These are phyloP conservation scores for Mucor velutinosus DNA, from an alignment of 371 early-diverging fungal species.

Conservation along the genomic window DNA sequence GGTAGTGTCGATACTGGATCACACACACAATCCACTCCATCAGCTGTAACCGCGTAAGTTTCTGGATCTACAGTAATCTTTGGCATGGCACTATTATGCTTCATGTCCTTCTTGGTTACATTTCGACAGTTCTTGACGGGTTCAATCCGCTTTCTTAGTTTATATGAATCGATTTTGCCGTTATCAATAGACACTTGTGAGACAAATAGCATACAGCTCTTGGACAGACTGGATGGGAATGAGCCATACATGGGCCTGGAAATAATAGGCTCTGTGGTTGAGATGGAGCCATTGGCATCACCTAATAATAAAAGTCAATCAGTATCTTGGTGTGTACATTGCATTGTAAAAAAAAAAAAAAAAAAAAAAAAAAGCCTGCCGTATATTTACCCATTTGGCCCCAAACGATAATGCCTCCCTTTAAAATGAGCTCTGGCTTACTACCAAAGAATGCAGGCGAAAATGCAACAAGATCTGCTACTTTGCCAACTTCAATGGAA, in stretches of 20 bases:
- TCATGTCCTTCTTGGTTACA: slow-evolving; percentile 85
- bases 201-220: slow-evolving; percentile 76
- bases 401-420: slow-evolving; percentile 85
- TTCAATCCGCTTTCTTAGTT: slow-evolving; percentile 68
- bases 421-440: slow-evolving; percentile 84
- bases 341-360: neutral
- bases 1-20: slow-evolving; percentile 75
- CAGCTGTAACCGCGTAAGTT: slow-evolving; percentile 82
- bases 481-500: slow-evolving; percentile 89
- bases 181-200: slow-evolving; percentile 72
- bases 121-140: slow-evolving; percentile 77
- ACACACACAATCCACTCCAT: slow-evolving; percentile 72
- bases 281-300: slow-evolving; percentile 88
- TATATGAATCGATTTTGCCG: slow-evolving; percentile 57
- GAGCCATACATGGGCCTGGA: slow-evolving; percentile 85
- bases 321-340: neutral
- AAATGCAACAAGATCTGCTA: slow-evolving; percentile 91
- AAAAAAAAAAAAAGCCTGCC: no score
- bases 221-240: slow-evolving; percentile 55
- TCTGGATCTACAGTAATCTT: slow-evolving; percentile 87
- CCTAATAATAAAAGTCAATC: slow-evolving; percentile 29
- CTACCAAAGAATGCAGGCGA: slow-evolving; percentile 85
- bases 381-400: slow-evolving; percentile 67
- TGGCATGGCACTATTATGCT: slow-evolving; percentile 77
- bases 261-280: slow-evolving; percentile 82